A percentile compares a stretch with the other conserved stretches of the same genome.
phyloP scores from a whole-genome alignment of 2,329 filamentous ascomycete species.

The Phaeosphaeria sp. region DNA sequence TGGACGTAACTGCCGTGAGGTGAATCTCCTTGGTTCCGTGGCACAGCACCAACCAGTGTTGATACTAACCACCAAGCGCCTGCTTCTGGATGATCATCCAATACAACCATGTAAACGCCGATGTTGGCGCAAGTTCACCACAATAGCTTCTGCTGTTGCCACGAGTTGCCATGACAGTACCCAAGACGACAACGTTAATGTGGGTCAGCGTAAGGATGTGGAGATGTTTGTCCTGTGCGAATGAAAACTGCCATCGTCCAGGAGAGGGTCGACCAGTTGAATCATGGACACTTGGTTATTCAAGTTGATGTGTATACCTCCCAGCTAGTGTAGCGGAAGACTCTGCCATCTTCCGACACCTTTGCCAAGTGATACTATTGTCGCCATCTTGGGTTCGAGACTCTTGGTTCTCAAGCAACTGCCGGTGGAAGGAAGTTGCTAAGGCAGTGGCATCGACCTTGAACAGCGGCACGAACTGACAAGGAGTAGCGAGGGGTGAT shows the following conservation, averaged over 20 bases:
- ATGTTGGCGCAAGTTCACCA: neutral
- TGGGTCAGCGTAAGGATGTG: neutral
- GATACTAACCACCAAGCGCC: neutral
- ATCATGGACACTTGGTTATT: neutral
- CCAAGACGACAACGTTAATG: neutral
- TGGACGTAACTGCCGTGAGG: too few species aligned
- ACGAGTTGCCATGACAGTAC: neutral
- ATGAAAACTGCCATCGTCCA: neutral
- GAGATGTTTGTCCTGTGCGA: neutral
- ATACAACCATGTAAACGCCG: neutral
- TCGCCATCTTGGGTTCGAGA: neutral
- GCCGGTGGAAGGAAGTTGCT: neutral
- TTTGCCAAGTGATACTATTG: neutral
- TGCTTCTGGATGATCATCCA: neutral
- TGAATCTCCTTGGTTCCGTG: too few species aligned
- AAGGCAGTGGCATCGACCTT: neutral
- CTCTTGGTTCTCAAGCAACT: neutral
- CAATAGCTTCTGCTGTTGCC: neutral
- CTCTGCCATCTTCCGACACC: neutral
- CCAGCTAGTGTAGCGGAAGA: neutral
- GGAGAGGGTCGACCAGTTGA: neutral
- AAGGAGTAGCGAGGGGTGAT: conserved; percentile 6
- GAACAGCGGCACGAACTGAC: neutral
- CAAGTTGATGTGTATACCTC: neutral
- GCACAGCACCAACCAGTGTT: neutral